Conservation (phyloP, 371 early-diverging fungal species). For the Rhizomucor pusillus region DNA sequence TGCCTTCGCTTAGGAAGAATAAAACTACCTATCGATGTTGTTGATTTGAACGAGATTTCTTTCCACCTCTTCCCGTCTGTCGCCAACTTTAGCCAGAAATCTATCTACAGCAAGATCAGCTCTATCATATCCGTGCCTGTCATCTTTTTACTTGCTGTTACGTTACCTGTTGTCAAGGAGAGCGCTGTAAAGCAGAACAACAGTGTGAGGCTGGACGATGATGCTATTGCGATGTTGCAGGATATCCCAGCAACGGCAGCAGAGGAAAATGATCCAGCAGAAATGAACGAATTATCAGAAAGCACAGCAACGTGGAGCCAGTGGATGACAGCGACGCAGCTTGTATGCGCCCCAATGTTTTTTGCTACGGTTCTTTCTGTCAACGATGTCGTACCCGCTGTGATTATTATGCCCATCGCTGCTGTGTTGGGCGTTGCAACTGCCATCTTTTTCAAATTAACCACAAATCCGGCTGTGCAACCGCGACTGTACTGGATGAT, state of each 20-base stretch:
- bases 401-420: slow-evolving; percentile 25
- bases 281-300: slow-evolving; percentile 10
- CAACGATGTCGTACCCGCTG: slow-evolving; percentile 15
- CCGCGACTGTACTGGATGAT: slow-evolving; percentile 49
- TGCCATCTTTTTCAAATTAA: slow-evolving; percentile 22
- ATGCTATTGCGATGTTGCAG: slow-evolving; percentile 25
- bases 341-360: slow-evolving; percentile 38
- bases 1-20: neutral
- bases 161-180: slow-evolving; percentile 59
- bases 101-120: slow-evolving; percentile 49
- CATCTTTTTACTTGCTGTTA: slow-evolving; percentile 48
- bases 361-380: slow-evolving; percentile 30
- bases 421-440: slow-evolving; percentile 17
- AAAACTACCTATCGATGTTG: neutral
- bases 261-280: slow-evolving; percentile 15
- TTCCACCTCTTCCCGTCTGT: slow-evolving; percentile 56
- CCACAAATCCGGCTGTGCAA: slow-evolving; percentile 24
- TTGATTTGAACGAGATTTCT: slow-evolving; percentile 9
- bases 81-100: slow-evolving; percentile 46
- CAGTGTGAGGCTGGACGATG: slow-evolving; percentile 23
- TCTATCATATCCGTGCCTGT: slow-evolving; percentile 55
- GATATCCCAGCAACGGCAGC: slow-evolving; percentile 23
- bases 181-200: slow-evolving; percentile 15
- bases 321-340: slow-evolving; percentile 48
- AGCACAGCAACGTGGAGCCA: slow-evolving; percentile 29